Evolutionary conservation across 352 stramenopile genomes (phyloP), one percentile per base, ranked within the genome.

Genomic region (Phytopythium ostracodes): DNA sequence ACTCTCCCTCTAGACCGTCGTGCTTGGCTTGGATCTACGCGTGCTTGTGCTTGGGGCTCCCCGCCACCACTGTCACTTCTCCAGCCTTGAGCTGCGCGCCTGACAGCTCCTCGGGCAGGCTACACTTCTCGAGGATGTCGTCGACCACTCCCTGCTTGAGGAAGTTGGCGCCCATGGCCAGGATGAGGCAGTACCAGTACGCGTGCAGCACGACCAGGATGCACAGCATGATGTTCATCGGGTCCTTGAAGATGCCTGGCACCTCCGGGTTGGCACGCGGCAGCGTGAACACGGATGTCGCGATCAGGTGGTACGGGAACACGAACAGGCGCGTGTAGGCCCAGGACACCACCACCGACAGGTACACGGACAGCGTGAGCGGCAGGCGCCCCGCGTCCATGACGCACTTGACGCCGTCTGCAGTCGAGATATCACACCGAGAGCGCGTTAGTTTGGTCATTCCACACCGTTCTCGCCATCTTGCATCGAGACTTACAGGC

Each of bases 281-380:
- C 35, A 72, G 64, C 60, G 69, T 67, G 44, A 70, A 68, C 46
- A 76, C 63, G 31, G 67, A 62, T 46, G 68, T 67, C 64, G 73
- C 73, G 38, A 81, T 74, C 46, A 81, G 43, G 66, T 79, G 68
- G 61, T 73, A 70, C 10, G 73, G 73, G 43, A 73, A 73, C 59
- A 81, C 73, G 56, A 73, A 81, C 43, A 81, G 52, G 9, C 73
- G 63, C n/a, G 68, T 78, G 59, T 81, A 81, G 12, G 60, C 73
- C 73, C 73, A 81, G 24, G 73, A 79, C 1, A 59, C 58, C 46
- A 81, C 50, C 33, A 81, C 61, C 15, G 77, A 56, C 44, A 75
- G 27, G 56, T 81, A 81, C 53, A 78, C 70, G 46, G 36, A 54
- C 27, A 74, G 61, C 22, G 73, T 74, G 38, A 81, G 53, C 44